phyloP scores from a whole-genome alignment of 768 basidiomycete species.

The Trametes cinnabarina region DNA sequence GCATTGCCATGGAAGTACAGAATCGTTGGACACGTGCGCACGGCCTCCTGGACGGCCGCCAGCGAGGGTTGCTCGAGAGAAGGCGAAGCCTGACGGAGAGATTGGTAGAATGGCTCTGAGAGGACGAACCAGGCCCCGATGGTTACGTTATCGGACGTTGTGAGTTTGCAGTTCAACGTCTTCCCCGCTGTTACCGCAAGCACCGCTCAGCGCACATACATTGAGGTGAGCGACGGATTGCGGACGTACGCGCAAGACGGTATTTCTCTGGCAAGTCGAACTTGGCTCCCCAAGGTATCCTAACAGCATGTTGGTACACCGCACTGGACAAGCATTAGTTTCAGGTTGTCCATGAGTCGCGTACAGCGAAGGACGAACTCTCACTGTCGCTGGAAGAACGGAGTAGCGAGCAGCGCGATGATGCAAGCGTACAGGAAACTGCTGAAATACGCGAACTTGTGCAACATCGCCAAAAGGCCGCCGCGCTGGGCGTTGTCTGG shows the following conservation, averaged over 20 bases:
- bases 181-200: conserved; percentile 60
- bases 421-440: conserved; percentile 53
- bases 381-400: conserved; percentile 27
- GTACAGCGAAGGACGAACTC: background rate
- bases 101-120: conserved; percentile 61
- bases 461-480: conserved; percentile 28
- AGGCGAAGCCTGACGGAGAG: conserved; percentile 36
- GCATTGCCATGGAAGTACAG: conserved; percentile 94
- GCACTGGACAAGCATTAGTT: conserved; percentile 64
- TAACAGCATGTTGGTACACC: conserved; percentile 66
- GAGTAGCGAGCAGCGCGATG: conserved; percentile 51
- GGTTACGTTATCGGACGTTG: conserved; percentile 72
- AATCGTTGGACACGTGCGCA: conserved; percentile 66
- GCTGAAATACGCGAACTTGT: conserved; percentile 37
- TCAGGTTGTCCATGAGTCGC: background rate
- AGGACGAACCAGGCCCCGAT: conserved; percentile 88
- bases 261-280: conserved; percentile 73
- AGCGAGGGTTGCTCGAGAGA: conserved; percentile 36
- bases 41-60: conserved; percentile 49
- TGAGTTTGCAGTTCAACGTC: conserved; percentile 66
- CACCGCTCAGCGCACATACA: background rate
- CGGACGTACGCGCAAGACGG: conserved; percentile 71
- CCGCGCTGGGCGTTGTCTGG: background rate
- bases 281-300: conserved; percentile 58
- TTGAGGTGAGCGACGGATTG: background rate